Evolutionary conservation across 2,329 filamentous ascomycete genomes (phyloP).

Genomic region (Cytospora piceae): DNA sequence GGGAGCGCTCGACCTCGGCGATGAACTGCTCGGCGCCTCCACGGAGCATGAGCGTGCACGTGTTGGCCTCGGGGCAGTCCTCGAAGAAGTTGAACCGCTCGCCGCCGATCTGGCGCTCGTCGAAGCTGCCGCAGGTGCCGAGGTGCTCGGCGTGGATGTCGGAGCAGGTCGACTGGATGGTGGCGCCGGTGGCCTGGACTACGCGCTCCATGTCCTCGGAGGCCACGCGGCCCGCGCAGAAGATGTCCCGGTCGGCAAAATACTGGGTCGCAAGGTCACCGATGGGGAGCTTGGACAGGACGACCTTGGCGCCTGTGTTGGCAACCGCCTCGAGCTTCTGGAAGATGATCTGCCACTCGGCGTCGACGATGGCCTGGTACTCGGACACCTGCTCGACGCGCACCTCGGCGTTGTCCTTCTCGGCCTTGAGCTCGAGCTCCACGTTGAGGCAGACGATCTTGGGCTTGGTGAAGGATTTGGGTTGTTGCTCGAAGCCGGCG

Average conservation of each 20-base stretch:
- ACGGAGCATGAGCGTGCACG: constrained; percentile 92
- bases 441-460: constrained; percentile 98
- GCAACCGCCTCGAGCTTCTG: constrained; percentile 96
- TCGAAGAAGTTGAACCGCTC: constrained; percentile 99
- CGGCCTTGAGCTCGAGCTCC: constrained; percentile 95
- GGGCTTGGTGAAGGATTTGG: constrained; percentile 90
- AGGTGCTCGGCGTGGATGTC: constrained; percentile 90
- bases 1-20: constrained; percentile 93
- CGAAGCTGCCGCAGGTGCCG: constrained; percentile 86
- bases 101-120: constrained; percentile 95
- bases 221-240: constrained; percentile 93
- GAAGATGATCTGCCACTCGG: constrained; percentile 99
- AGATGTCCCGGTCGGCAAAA: constrained; percentile 97
- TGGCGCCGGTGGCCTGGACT: constrained; percentile 90
- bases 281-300: constrained; percentile 95
- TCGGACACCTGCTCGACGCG: constrained; percentile 97
- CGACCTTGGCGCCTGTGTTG: constrained; percentile 95
- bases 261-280: constrained; percentile 97
- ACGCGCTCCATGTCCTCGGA: constrained; percentile 95
- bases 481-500: constrained; percentile 98
- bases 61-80: constrained; percentile 92
- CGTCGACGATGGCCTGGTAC: constrained; percentile 98
- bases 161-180: constrained; percentile 92
- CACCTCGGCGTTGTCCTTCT: constrained; percentile 99
- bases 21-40: constrained; percentile 99